Evolutionary conservation across 2,329 filamentous ascomycete species (phyloP).

Genomic region (Geosmithia flava): DNA sequence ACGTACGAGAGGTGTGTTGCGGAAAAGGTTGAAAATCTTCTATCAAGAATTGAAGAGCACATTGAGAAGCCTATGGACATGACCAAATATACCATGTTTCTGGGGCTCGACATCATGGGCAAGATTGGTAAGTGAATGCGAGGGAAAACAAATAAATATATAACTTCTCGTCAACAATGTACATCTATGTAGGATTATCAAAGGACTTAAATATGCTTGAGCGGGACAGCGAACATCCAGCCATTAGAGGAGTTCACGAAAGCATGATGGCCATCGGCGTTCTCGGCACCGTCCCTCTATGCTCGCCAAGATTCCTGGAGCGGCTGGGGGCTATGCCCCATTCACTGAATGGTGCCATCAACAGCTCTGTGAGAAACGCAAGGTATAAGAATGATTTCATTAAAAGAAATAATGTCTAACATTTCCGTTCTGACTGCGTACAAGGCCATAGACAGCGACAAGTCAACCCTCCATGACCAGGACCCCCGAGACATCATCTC

Average conservation of each 20-base stretch:
- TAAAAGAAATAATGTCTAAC: too few species aligned
- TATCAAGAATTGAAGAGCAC: conserved; percentile 9
- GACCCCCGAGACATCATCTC: conserved; percentile 1
- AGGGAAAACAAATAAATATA: too few species aligned
- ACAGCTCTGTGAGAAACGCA: conserved; percentile 1
- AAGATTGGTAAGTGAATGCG: conserved; percentile 11
- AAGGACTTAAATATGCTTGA: conserved; percentile 20
- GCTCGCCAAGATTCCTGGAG: conserved; percentile 2
- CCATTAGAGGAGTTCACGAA: conserved; percentile 7
- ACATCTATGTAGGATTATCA: too few species aligned
- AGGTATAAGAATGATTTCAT: too few species aligned
- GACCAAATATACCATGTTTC: conserved; percentile 19
- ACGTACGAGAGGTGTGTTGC: background rate
- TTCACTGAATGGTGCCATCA: conserved; percentile 2
- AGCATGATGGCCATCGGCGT: conserved; percentile 9
- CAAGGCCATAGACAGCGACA: too few species aligned
- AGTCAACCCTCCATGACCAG: background rate
- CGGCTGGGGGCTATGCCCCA: background rate
- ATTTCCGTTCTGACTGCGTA: too few species aligned
- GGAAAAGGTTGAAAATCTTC: conserved; percentile 6
- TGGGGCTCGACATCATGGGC: conserved; percentile 25
- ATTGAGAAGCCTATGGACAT: conserved; percentile 13
- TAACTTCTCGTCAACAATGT: background rate
- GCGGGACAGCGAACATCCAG: conserved; percentile 9
- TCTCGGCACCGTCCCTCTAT: conserved; percentile 1